Base-by-base conservation (phyloP, 176 grass and related monocot species). In the Bothriochloa decipiens region DNA sequence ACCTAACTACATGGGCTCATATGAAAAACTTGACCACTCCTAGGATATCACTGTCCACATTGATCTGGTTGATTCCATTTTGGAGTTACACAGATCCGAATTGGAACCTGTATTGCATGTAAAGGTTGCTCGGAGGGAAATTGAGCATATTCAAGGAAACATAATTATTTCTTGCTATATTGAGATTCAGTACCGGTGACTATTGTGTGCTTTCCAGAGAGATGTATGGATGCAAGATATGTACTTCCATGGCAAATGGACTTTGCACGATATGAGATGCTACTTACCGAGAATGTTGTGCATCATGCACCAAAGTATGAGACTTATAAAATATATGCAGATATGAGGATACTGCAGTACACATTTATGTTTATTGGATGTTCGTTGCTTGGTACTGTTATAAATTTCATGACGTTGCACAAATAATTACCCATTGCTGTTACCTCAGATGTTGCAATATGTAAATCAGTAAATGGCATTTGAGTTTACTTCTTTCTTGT, bases 41-140 rank as follows among this genome's bases (percentile, higher is more conserved):
- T 57, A 61, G 60, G 76, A 65, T 6, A 2, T 52, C 11, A 50
- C 7, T 2, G 12, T 0, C 64, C 16, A 28, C 41, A 32, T 22
- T 72, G 74, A 83, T 65, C 26, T 78, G 49, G 29, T 36, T 3
- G 35, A 45, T 49, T 78, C 76, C 42, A 29, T 49, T 61, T 49
- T 12, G n/a, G 52, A 79, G 37, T 62, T 71, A 62, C 32, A 29
- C 10, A 20, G 14, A 57, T 60, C 72, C 58, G 50, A 49, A 77
- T 28, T 75, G 41, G 11, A 28, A 45, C 0, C 42, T 29, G 11
- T 43, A 27, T 39, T 55, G 42, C 66, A 75, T 28, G 23, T 84
- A 77, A 14, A 76, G 73, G 76, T 85, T 65, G 22, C 67, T 64
- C n/a, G 1, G 33, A 41, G 40, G 8, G 4, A 63, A 67, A 67